Percentiles rank a stretch among this genome's conserved stretches.
Conservation (phyloP, 1,139 yeast species). For the Yamadazyma sp. region DNA sequence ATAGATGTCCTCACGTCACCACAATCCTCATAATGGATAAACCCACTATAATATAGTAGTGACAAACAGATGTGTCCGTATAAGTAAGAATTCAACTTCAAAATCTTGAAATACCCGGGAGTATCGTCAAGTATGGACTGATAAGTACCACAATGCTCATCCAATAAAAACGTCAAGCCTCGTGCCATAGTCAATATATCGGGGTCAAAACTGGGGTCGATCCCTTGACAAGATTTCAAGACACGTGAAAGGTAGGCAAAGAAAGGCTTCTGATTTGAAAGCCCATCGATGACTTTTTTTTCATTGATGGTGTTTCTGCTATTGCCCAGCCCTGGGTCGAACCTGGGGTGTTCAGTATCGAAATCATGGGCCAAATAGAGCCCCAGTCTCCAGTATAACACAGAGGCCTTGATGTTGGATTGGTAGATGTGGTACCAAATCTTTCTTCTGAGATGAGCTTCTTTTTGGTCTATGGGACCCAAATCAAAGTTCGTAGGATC, state of each 20-base stretch:
- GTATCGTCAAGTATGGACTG: background rate
- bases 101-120: conserved; percentile 10
- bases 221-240: conserved; percentile 5
- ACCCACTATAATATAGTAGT: conserved; percentile 5
- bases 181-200: background rate
- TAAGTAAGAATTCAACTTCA: conserved; percentile 5
- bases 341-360: conserved; percentile 11
- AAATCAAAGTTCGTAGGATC: conserved; percentile 40
- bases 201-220: conserved; percentile 3
- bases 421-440: conserved; percentile 30
- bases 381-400: conserved; percentile 5
- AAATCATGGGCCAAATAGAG: conserved; percentile 9
- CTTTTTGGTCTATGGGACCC: conserved; percentile 22
- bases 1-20: conserved; percentile 5
- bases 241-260: conserved; percentile 2
- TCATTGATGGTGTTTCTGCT: conserved; percentile 11
- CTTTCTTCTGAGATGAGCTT: conserved; percentile 45
- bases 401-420: conserved; percentile 8
- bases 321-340: conserved; percentile 8
- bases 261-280: conserved; percentile 4
- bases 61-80: conserved; percentile 5
- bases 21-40: conserved; percentile 8
- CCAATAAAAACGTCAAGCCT: background rate
- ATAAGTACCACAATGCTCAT: conserved; percentile 1
- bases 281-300: conserved; percentile 10